Percentiles rank a stretch among this genome's conserved stretches.
Evolutionary conservation across 1,284 basidiomycete species (phyloP).

Genomic region (Ceratobasidium sp.): DNA sequence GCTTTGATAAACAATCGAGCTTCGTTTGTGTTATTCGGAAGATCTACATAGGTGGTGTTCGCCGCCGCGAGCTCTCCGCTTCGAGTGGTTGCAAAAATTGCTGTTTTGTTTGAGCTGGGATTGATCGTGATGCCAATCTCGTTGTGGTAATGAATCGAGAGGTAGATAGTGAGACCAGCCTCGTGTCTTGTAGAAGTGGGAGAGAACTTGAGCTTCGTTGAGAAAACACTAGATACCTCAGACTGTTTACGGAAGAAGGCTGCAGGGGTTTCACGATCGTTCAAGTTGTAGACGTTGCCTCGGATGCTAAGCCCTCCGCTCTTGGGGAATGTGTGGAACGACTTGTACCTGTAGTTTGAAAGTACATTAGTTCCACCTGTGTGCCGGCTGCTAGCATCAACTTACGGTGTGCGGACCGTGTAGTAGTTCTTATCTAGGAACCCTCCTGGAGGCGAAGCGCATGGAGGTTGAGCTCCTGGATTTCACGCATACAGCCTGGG

Average conservation of each 20-base stretch:
- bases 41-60: slow-evolving; percentile 28
- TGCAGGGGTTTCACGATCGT: slow-evolving; percentile 41
- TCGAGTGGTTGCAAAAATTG: slow-evolving; percentile 36
- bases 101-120: slow-evolving; percentile 26
- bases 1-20: slow-evolving; percentile 37
- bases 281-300: slow-evolving; percentile 40
- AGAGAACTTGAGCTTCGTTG: slow-evolving; percentile 29
- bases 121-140: slow-evolving; percentile 37
- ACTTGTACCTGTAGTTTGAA: slow-evolving; percentile 26
- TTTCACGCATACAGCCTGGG: not conserved
- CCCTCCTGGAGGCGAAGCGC: not conserved
- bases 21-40: slow-evolving; percentile 2
- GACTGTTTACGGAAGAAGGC: slow-evolving; percentile 41
- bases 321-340: slow-evolving; percentile 27
- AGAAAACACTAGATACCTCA: slow-evolving; percentile 26
- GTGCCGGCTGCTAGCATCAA: not conserved
- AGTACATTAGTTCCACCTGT: not conserved
- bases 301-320: slow-evolving; percentile 36
- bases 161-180: slow-evolving; percentile 36
- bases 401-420: slow-evolving; percentile 39
- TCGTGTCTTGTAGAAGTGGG: slow-evolving; percentile 37
- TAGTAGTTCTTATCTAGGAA: slow-evolving; percentile 39
- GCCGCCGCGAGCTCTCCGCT: slow-evolving; percentile 28
- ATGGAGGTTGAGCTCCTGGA: too few relatives aligned
- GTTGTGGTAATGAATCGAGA: slow-evolving; percentile 38